These are phyloP conservation scores for Coffea canephora DNA, from an alignment of 257 asterid species.

Conservation along the genomic window DNA sequence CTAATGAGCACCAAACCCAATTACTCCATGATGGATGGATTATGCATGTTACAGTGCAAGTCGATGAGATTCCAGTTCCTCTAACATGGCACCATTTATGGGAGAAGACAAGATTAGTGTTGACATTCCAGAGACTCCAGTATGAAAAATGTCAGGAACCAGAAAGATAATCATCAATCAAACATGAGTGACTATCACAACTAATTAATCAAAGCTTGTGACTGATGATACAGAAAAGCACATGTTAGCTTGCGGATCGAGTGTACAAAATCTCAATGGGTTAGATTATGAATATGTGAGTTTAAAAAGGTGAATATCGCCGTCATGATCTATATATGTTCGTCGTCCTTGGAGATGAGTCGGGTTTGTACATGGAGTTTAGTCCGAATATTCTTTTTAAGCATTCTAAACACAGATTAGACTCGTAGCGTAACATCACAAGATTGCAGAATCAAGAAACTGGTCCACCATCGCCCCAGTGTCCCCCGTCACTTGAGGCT, in stretches of 20 bases:
- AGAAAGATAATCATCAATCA: too few relatives aligned
- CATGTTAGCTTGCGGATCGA: background rate
- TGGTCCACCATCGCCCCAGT: constrained; percentile 47
- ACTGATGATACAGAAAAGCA: background rate
- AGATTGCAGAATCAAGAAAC: constrained; percentile 56
- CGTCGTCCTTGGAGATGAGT: background rate
- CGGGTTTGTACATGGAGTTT: background rate
- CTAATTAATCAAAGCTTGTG: background rate
- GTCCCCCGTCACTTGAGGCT: constrained; percentile 28
- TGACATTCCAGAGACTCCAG: background rate
- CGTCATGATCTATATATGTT: background rate
- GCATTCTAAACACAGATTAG: constrained; percentile 25
- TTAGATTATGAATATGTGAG: background rate
- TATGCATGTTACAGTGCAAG: too few relatives aligned
- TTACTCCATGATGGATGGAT: background rate
- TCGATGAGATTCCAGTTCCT: background rate
- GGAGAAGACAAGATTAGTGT: background rate
- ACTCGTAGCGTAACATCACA: constrained; percentile 39
- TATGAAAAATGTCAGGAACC: too few relatives aligned
- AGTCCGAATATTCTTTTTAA: background rate
- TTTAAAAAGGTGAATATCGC: background rate
- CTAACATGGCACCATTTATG: background rate
- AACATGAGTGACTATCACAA: background rate
- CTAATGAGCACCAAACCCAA: too few relatives aligned
- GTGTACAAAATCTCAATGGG: background rate